These are phyloP conservation scores for Lyophyllum shimeji DNA, from an alignment of 768 basidiomycete genomes.

Conservation along the genomic window DNA sequence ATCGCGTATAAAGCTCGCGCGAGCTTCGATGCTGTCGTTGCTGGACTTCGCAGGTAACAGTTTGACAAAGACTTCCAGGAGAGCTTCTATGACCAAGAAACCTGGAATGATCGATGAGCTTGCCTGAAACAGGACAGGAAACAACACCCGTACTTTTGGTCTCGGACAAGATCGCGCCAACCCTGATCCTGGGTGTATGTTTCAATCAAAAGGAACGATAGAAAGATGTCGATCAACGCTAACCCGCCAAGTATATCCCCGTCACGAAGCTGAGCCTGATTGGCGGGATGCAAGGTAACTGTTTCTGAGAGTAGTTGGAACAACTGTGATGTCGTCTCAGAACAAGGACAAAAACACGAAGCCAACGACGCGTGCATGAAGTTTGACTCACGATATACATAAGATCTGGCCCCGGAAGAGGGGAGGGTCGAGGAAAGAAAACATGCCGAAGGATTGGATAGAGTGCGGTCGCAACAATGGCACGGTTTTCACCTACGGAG, in stretches of 20 bases:
- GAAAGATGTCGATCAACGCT: constrained; percentile 5
- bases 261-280: constrained; percentile 47
- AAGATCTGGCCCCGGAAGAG: constrained; percentile 17
- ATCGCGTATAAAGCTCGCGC: constrained; percentile 48
- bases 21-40: constrained; percentile 31
- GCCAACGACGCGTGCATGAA: background rate
- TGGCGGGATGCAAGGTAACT: constrained; percentile 36
- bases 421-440: constrained; percentile 12
- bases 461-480: constrained; percentile 20
- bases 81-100: constrained; percentile 55
- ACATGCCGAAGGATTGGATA: constrained; percentile 24
- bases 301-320: constrained; percentile 54
- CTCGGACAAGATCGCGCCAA: constrained; percentile 48
- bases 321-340: constrained; percentile 34
- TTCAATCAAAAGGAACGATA: background rate
- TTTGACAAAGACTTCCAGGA: constrained; percentile 56
- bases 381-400: constrained; percentile 22
- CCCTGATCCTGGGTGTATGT: constrained; percentile 13
- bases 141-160: constrained; percentile 39
- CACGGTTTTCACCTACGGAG: constrained; percentile 35
- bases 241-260: constrained; percentile 49
- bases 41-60: constrained; percentile 46
- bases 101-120: constrained; percentile 25
- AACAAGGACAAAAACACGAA: background rate
- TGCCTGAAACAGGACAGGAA: background rate